A percentile compares a stretch with the other conserved stretches of the same genome.
Conservation (phyloP, 345 rosid species). For the Rhodamnia rubescens region DNA sequence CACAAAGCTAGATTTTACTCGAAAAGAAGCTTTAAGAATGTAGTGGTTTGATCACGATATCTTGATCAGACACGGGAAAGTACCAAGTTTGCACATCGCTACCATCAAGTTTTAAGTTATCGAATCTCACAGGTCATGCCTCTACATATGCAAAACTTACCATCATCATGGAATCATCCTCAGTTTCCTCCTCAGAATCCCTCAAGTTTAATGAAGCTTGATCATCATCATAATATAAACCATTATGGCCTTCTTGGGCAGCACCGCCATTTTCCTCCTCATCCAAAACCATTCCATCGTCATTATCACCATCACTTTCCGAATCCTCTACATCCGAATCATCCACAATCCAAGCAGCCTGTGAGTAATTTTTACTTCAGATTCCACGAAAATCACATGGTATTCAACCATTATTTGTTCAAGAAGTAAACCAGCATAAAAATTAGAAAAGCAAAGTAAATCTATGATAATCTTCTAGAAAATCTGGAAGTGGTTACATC, state of each 20-base stretch:
- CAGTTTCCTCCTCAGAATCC: constrained; percentile 75
- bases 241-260: constrained; percentile 19
- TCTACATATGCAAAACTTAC: constrained; percentile 15
- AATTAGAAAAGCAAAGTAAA: background rate
- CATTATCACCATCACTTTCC: constrained; percentile 27
- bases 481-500: background rate
- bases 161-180: constrained; percentile 71
- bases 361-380: constrained; percentile 3
- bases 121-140: background rate
- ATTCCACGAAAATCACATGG: background rate
- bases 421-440: background rate
- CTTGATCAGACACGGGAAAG: background rate
- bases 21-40: background rate
- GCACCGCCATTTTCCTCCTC: constrained; percentile 28
- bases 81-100: background rate
- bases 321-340: constrained; percentile 59
- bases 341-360: constrained; percentile 98
- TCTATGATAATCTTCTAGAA: background rate
- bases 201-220: constrained; percentile 43
- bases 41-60: background rate
- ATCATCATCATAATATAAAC: constrained; percentile 49
- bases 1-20: background rate
- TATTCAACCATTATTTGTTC: background rate
- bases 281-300: constrained; percentile 76
- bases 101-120: background rate